phyloP scores from a whole-genome alignment of 2,329 filamentous ascomycete genomes.

The Nigrograna mackinnonii region DNA sequence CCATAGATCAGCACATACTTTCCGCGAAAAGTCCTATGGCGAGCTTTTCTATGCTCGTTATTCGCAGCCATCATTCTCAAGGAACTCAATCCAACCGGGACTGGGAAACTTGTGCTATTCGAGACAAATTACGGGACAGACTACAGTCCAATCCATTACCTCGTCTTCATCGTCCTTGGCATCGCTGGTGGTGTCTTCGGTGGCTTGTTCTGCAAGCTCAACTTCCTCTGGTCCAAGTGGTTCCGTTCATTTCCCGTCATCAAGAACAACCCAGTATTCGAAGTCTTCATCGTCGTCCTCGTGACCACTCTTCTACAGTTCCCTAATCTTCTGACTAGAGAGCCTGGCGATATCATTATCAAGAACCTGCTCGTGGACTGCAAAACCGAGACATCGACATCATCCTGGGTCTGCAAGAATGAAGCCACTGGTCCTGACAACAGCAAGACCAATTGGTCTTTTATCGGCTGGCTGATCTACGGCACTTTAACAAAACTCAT shows the following conservation, averaged over 20 bases:
- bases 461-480: constrained; percentile 56
- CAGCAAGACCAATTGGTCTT: constrained; percentile 35
- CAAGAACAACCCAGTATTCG: constrained; percentile 59
- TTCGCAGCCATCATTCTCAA: constrained; percentile 60
- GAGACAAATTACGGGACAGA: constrained; percentile 62
- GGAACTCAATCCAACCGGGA: constrained; percentile 62
- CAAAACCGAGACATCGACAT: constrained; percentile 30
- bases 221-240: constrained; percentile 60
- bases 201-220: constrained; percentile 61
- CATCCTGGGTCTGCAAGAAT: constrained; percentile 56
- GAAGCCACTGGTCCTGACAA: constrained; percentile 43
- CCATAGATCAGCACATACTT: constrained; percentile 66
- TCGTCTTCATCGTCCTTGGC: constrained; percentile 61
- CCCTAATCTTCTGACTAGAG: constrained; percentile 58
- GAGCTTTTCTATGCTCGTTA: constrained; percentile 62
- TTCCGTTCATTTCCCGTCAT: constrained; percentile 58
- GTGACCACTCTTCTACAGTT: constrained; percentile 59
- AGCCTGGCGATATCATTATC: constrained; percentile 60
- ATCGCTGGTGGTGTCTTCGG: constrained; percentile 63
- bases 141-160: constrained; percentile 60
- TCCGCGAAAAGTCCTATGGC: constrained; percentile 62
- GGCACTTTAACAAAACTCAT: constrained; percentile 59
- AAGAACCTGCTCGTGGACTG: constrained; percentile 62
- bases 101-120: constrained; percentile 64
- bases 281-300: constrained; percentile 58